Evolutionary conservation across 2,329 filamentous ascomycete genomes (phyloP).

Genomic region (Tolypocladium sp.): DNA sequence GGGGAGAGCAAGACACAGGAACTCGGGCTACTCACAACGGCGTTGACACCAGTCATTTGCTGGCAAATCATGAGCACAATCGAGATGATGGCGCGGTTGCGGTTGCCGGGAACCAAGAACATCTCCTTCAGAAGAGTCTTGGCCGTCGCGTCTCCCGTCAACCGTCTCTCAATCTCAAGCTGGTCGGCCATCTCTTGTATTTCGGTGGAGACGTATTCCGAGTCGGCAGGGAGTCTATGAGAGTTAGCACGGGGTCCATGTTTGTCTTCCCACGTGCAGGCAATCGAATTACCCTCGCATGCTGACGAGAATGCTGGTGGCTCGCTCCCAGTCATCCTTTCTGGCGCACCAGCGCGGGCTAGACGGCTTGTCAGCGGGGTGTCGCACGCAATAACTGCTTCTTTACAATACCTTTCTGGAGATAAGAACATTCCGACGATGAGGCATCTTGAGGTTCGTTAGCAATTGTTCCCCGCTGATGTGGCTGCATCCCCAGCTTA

Average conservation of each 20-base stretch:
- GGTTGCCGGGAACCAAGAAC: slow-evolving; percentile 49
- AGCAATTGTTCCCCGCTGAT: neutral
- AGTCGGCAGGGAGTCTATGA: slow-evolving; percentile 37
- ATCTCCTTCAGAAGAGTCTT: slow-evolving; percentile 56
- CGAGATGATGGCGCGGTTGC: slow-evolving; percentile 55
- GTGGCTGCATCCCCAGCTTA: slow-evolving; percentile 11
- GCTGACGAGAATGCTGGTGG: slow-evolving; percentile 42
- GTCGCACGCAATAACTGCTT: neutral
- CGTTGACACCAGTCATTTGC: slow-evolving; percentile 57
- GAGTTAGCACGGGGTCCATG: neutral
- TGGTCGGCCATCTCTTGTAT: slow-evolving; percentile 52
- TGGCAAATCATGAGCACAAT: slow-evolving; percentile 57
- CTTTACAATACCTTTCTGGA: slow-evolving; percentile 28
- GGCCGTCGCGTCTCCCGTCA: slow-evolving; percentile 41
- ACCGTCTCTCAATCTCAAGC: slow-evolving; percentile 51
- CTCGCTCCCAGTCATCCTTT: slow-evolving; percentile 58
- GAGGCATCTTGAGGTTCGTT: slow-evolving; percentile 28
- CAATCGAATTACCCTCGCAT: slow-evolving; percentile 27
- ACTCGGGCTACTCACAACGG: slow-evolving; percentile 33
- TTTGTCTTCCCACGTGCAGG: no score
- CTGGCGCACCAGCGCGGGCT: slow-evolving; percentile 61
- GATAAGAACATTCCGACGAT: slow-evolving; percentile 52
- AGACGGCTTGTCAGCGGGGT: neutral
- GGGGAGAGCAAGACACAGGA: neutral
- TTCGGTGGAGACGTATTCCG: slow-evolving; percentile 48